Percentiles rank a stretch among this genome's conserved stretches.
Evolutionary conservation across 2,329 filamentous ascomycete genomes (phyloP).

Genomic region (Alternaria panax): DNA sequence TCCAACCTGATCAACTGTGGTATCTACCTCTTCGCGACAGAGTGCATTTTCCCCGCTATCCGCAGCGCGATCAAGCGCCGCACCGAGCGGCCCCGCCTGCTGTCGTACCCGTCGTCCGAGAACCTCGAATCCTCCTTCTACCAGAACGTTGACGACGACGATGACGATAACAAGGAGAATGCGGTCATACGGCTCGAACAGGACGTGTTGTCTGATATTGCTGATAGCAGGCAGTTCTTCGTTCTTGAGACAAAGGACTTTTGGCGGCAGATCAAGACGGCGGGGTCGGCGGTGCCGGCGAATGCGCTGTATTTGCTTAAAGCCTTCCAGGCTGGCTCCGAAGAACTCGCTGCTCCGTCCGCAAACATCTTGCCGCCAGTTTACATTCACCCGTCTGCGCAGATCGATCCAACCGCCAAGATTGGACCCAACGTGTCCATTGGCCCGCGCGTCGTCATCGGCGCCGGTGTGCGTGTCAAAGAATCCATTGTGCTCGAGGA

Average conservation of each 20-base stretch:
- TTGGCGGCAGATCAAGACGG: conserved; percentile 99
- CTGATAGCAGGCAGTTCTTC: conserved; percentile 97
- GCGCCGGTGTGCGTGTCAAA: conserved; percentile 89
- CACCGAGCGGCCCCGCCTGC: conserved; percentile 85
- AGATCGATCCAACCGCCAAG: conserved; percentile 93
- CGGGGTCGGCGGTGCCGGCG: conserved; percentile 93
- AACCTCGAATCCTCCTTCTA: conserved; percentile 78
- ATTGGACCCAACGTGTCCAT: conserved; percentile 96
- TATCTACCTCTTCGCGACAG: conserved; percentile 95
- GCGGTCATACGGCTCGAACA: conserved; percentile 95
- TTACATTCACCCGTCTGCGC: conserved; percentile 91
- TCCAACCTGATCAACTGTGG: conserved; percentile 99
- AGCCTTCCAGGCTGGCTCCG: conserved; percentile 81
- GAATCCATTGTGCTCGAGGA: conserved; percentile 96
- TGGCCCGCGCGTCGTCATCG: conserved; percentile 84
- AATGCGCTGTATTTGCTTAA: conserved; percentile 97
- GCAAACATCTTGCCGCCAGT: conserved; percentile 90
- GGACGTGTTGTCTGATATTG: conserved; percentile 93
- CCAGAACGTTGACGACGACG: conserved; percentile 68
- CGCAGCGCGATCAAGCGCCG: conserved; percentile 94
- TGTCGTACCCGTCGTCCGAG: conserved; percentile 95
- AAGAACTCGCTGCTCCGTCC: conserved; percentile 82
- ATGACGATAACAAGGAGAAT: conserved; percentile 77
- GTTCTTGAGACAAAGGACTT: conserved; percentile 99
- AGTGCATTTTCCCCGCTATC: conserved; percentile 96